Base-by-base conservation (phyloP, 208 protist genomes). In the Leishmania braziliensis region DNA sequence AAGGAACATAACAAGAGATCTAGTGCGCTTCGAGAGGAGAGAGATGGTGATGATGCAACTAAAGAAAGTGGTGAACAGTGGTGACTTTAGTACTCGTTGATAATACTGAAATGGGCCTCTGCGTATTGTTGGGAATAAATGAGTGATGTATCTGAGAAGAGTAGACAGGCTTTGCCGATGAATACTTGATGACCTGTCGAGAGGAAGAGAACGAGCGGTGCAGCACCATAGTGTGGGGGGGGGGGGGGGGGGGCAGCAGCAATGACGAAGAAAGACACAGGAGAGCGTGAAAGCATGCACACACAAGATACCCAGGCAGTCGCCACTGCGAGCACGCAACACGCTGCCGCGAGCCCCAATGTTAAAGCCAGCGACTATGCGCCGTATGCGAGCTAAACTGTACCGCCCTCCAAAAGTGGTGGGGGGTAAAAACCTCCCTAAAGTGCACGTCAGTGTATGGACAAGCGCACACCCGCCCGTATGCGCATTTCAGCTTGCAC, bases 1-100 rank as follows among this genome's bases (percentile, higher is more conserved):
- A 6, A 76, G 72, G 58, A 80, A 63, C 75, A 82, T 77, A 29
- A 4, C 62, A 33, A 20, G 23, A 29, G 9, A 58, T 2, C 10
- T 48, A 73, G 46, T 36, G 68, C 18, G 68, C 68, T 26, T 16
- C 68, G 18, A 73, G 68, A n/a, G 51, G 5, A 23, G 71, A 75
- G 71, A 26, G 51, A 26, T 36, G 26, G 14, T 23, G 60, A 66
- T 33, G 60, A 29, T 23, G n/a, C 43, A 46, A 46, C 43, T 46
- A 4, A 46, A 46, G 43, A 46, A 46, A 46, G 43, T 46, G 43
- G 43, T 46, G 43, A 46, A 46, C 43, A 46, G 43, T 6, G 43
- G 43, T 46, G 43, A 46, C 43, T 46, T 6, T 46, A 46, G 43
- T 46, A 6, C 4, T 46, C 43, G 43, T 46, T 46, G 43, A 46